phyloP scores from a whole-genome alignment of 2,329 filamentous ascomycete genomes.

The Incumbomyces lentus region DNA sequence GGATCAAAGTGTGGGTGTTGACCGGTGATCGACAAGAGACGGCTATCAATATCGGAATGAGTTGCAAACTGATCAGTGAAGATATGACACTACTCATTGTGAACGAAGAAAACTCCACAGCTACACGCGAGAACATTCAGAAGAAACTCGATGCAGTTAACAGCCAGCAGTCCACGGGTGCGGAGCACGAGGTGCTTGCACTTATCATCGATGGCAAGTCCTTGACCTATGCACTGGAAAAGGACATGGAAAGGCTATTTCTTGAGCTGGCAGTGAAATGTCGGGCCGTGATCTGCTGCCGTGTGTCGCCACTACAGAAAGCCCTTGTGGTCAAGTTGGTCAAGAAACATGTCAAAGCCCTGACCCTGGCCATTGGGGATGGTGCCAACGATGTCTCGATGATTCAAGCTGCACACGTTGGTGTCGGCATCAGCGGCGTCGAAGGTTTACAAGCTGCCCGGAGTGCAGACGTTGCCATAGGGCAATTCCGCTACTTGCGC shows the following conservation, averaged over 20 bases:
- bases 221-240: slow-evolving; percentile 83
- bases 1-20: slow-evolving; percentile 97
- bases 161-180: slow-evolving; percentile 55
- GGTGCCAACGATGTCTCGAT: slow-evolving; percentile 99
- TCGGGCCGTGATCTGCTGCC: slow-evolving; percentile 91
- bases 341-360: slow-evolving; percentile 83
- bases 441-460: slow-evolving; percentile 94
- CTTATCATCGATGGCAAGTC: slow-evolving; percentile 95
- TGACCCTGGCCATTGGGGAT: slow-evolving; percentile 90
- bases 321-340: slow-evolving; percentile 96
- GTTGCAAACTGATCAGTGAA: slow-evolving; percentile 94
- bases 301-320: slow-evolving; percentile 94
- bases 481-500: slow-evolving; percentile 86
- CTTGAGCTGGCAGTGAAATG: slow-evolving; percentile 88
- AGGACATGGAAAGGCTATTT: slow-evolving; percentile 86
- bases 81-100: slow-evolving; percentile 97
- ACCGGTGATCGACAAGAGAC: slow-evolving; percentile 97
- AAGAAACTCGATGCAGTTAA: slow-evolving; percentile 90
- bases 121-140: slow-evolving; percentile 75
- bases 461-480: slow-evolving; percentile 91
- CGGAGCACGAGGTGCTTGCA: slow-evolving; percentile 67
- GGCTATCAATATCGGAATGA: slow-evolving; percentile 99
- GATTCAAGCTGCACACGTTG: slow-evolving; percentile 98
- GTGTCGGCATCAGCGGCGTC: slow-evolving; percentile 91
- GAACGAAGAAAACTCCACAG: slow-evolving; percentile 73